Percentiles rank a stretch among this genome's conserved stretches.
These are phyloP conservation scores for Phylloporus gajari DNA, from an alignment of 1,284 basidiomycete genomes.

Conservation along the genomic window DNA sequence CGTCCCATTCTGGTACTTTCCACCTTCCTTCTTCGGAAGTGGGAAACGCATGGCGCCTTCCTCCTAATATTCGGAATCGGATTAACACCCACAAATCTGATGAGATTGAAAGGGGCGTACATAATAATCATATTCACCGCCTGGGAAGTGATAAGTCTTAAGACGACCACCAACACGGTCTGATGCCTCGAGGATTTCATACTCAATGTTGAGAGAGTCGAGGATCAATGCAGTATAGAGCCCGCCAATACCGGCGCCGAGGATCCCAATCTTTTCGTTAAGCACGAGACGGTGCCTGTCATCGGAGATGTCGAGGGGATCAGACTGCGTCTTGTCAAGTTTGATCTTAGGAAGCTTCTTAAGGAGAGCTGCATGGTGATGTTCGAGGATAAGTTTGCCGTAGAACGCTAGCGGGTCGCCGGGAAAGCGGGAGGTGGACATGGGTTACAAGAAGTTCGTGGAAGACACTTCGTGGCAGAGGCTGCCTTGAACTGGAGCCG, in stretches of 20 bases:
- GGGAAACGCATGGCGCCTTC: constrained; percentile 51
- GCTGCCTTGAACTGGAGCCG: not conserved
- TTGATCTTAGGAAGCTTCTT: constrained; percentile 13
- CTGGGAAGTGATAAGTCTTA: constrained; percentile 40
- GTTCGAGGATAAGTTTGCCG: constrained; percentile 23
- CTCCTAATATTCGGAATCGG: constrained; percentile 28
- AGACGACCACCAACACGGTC: constrained; percentile 46
- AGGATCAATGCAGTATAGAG: constrained; percentile 50
- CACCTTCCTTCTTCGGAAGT: constrained; percentile 29
- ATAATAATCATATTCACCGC: constrained; percentile 1
- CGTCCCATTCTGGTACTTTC: constrained; percentile 32
- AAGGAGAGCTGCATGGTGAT: constrained; percentile 17
- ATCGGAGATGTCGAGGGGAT: constrained; percentile 10
- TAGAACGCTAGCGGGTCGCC: constrained; percentile 28
- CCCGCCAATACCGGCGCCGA: constrained; percentile 46
- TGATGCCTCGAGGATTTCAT: constrained; percentile 48
- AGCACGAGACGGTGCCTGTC: constrained; percentile 7
- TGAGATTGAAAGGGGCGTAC: constrained; percentile 17
- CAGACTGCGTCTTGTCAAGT: not conserved
- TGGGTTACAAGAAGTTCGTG: not conserved
- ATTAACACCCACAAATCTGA: not conserved
- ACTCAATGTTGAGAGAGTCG: constrained; percentile 44
- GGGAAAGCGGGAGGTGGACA: constrained; percentile 12
- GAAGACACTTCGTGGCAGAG: not conserved
- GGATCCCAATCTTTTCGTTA: constrained; percentile 26